Base-by-base conservation (phyloP, 2,329 filamentous ascomycete species). In the Cladobotryum mycophilum region DNA sequence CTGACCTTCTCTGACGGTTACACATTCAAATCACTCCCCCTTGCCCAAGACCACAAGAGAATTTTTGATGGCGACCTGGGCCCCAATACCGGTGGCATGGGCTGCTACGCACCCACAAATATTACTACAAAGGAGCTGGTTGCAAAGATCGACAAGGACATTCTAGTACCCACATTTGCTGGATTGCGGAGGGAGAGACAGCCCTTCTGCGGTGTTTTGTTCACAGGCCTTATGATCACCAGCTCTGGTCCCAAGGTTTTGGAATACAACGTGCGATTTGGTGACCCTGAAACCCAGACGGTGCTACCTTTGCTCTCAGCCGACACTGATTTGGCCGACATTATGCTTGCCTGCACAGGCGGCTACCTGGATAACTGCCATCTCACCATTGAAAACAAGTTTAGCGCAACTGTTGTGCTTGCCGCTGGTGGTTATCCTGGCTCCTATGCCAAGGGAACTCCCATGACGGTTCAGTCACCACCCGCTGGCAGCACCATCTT, bases 61-160 rank as follows among this genome's bases (percentile, higher is more conserved):
- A 90, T 95, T 57, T 88, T 87, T 48, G 93, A 99, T 62, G 89
- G 88, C 49, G 92, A 97, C 65, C 78, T 81, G 45, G 93, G 93
- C 1, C 88, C 90, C 36, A 97, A 97, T 72, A 97, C 93, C 2
- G 93, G 92, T 53, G 93, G 93, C 38, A 97, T 97, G 93, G 93
- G 93, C 47, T 96, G 90, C 65, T 97, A 97, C 69, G 90, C 91
- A 14, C 88, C 88, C n/a, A 95, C 91, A 1, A 86, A 82, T 56
- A 85, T 91, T 60, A 84, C 86, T 30, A 86, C 85, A 0, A 80
- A 83, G 47, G 81, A 85, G 54, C 76, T 95, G n/a, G 78, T 93
- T 15, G 85, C 85, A 15, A 78, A 84, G 54, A 83, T 99, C 54
- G 86, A 96, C 64, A 76, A 78, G 50, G 87, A 86, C 34, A 86